These are phyloP conservation scores for Acanthamoeba lenticulata DNA, from an alignment of 208 protist genomes.

Conservation along the genomic window DNA sequence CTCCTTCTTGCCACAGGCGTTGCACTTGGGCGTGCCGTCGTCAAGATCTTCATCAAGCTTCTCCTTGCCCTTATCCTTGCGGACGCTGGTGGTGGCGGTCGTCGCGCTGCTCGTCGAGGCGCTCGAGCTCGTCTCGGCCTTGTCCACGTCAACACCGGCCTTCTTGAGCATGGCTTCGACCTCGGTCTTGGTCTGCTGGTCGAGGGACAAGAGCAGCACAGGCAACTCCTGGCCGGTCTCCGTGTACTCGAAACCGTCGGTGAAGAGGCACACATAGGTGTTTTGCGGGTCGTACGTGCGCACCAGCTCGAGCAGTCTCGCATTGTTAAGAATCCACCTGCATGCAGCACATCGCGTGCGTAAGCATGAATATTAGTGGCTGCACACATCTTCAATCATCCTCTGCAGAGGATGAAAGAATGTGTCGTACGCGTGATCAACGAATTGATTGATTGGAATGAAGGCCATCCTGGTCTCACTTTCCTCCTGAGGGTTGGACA, in stretches of 20 bases:
- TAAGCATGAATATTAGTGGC: no score
- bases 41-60: neutral
- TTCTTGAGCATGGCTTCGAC: conserved; percentile 11
- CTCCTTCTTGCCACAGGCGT: neutral
- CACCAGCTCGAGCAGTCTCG: neutral
- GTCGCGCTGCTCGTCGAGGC: neutral
- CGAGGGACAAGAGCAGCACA: neutral
- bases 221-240: conserved; percentile 31
- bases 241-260: conserved; percentile 26
- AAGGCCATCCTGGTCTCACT: neutral
- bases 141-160: neutral
- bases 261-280: conserved; percentile 53
- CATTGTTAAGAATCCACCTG: neutral
- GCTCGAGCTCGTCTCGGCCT: no score
- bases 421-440: conserved; percentile 4
- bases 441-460: conserved; percentile 41
- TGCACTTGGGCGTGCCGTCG: conserved; percentile 20
- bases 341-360: no score
- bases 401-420: neutral
- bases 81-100: neutral
- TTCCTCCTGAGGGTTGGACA: neutral
- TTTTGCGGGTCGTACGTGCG: conserved; percentile 11
- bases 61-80: neutral
- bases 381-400: neutral
- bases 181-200: conserved; percentile 12